These are phyloP conservation scores for Cyclocybe cylindracea DNA, from an alignment of 768 basidiomycete species.

Conservation along the genomic window DNA sequence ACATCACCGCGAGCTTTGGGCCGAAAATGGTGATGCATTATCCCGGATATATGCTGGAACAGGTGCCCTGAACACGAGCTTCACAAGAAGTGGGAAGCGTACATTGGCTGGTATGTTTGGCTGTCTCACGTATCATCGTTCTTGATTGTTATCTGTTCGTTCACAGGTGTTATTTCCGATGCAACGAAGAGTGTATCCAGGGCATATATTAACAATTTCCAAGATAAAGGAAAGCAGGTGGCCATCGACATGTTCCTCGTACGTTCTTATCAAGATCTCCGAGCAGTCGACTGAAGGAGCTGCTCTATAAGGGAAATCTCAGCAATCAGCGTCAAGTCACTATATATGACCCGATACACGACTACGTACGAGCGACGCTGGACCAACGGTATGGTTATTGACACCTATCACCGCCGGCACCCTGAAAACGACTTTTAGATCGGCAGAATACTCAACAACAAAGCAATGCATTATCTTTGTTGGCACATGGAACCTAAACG, in stretches of 20 bases:
- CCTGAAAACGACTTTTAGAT: conserved; percentile 37
- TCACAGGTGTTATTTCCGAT: conserved; percentile 83
- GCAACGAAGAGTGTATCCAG: conserved; percentile 95
- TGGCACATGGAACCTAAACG: conserved; percentile 97
- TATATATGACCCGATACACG: conserved; percentile 93
- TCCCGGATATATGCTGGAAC: conserved; percentile 95
- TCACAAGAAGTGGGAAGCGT: conserved; percentile 92
- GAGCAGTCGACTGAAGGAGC: not conserved
- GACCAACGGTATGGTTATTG: conserved; percentile 54
- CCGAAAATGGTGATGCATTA: conserved; percentile 92
- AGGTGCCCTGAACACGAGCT: conserved; percentile 92
- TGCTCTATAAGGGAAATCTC: conserved; percentile 83
- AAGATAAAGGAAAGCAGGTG: conserved; percentile 90
- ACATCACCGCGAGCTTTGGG: conserved; percentile 93
- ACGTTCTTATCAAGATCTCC: conserved; percentile 20
- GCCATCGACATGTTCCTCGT: conserved; percentile 97
- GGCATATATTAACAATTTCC: conserved; percentile 97
- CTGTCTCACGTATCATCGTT: conserved; percentile 1
- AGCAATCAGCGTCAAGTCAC: conserved; percentile 84
- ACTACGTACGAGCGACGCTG: conserved; percentile 75
- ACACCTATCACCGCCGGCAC: conserved; percentile 14
- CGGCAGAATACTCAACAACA: conserved; percentile 82
- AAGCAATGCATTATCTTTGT: conserved; percentile 74
- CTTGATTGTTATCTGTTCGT: conserved; percentile 4
- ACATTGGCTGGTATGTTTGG: conserved; percentile 72